Evolutionary conservation across 2,329 filamentous ascomycete genomes (phyloP), one percentile per base, ranked within the genome.

Genomic region (Cladosporium cucumerinum): DNA sequence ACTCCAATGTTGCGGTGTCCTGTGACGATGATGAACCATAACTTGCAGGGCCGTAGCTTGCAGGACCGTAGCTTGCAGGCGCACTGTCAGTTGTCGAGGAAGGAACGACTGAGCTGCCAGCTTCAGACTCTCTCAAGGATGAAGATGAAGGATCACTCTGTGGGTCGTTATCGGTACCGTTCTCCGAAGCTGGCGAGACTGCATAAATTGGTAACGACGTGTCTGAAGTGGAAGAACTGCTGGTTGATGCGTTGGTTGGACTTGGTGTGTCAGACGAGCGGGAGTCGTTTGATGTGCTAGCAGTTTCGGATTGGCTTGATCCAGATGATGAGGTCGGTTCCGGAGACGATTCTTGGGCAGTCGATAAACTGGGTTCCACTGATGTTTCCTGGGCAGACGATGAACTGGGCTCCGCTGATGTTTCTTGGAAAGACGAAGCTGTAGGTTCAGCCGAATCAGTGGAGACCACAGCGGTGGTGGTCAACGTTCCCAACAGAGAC

Each of bases 401-500:
- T 2, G 57, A 25, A 26, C 18, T 59, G 25, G 57, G 12, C 2
- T 28, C 25, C 3, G 36, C n/a, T 5, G 57, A 59, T n/a, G 57
- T 48, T 26, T 11, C 25, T 21, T 26, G 57, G 10, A 18, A 3
- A 46, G 39, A 46, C 5, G 21, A n/a, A 28, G 51, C 36, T 7
- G 48, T 32, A 10, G 61, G n/a, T 18, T 43, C 18, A 23, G 36
- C 25, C 2, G 61, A 57, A 21, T 43, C 21, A 14, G 21, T 26
- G 14, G 54, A 59, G 12, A 60, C 49, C 5, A 46, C 28, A 1
- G 58, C 14, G 11, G 57, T 60, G 23, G 66, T 66, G 39, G 55
- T 34, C 26, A 66, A 57, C 57, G 55, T 61, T 14, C 55, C 54
- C 26, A 52, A 59, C 4, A 65, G 32, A 12, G 39, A 52, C 2